Percentiles rank a stretch among this genome's conserved stretches.
These are phyloP conservation scores for Paracorniculantispora psalliotae DNA, from an alignment of 2,329 filamentous ascomycete species.

Conservation along the genomic window DNA sequence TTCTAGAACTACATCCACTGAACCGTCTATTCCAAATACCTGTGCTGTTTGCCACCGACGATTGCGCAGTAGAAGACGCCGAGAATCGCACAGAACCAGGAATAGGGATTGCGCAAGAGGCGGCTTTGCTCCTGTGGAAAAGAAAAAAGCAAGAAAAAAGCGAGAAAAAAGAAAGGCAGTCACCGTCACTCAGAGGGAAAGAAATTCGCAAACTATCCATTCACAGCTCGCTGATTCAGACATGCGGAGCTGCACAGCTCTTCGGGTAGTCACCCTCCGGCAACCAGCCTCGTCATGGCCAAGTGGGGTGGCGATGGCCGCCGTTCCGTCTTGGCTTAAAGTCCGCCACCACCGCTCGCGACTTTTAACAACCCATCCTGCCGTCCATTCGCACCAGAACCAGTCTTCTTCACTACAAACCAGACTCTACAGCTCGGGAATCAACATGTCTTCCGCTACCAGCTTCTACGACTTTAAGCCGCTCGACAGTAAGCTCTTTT, in stretches of 20 bases:
- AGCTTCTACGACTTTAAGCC: constrained; percentile 80
- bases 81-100: neutral
- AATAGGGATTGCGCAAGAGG: neutral
- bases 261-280: constrained; percentile 9
- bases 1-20: neutral
- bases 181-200: too few relatives aligned
- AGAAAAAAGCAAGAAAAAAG: neutral
- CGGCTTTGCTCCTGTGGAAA: neutral
- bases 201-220: neutral
- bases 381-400: neutral
- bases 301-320: constrained; percentile 1
- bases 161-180: neutral
- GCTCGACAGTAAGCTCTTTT: constrained; percentile 61
- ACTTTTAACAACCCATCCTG: neutral
- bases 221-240: neutral
- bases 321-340: constrained; percentile 4
- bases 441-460: constrained; percentile 37
- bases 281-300: constrained; percentile 4
- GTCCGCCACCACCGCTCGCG: neutral
- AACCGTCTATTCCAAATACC: neutral
- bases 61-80: neutral
- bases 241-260: neutral
- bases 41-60: neutral
- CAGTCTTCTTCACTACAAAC: neutral
- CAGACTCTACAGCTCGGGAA: neutral